Percentiles rank a stretch among this genome's conserved stretches.
Conservation (phyloP, 1,284 basidiomycete genomes). For the Xerocomus amazonicus region DNA sequence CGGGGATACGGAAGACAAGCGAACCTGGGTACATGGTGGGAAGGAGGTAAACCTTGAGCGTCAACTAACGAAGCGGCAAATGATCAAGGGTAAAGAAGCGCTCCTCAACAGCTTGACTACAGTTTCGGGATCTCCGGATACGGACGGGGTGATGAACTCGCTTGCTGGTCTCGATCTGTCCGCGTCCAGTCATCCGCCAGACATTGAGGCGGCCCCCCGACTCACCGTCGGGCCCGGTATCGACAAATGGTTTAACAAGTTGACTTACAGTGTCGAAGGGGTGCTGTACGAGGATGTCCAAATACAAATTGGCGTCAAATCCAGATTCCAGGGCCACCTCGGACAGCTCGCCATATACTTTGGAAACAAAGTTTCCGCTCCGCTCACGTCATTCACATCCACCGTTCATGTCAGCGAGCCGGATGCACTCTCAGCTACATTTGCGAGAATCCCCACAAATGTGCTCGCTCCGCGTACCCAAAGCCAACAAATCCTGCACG, state of each 20-base stretch:
- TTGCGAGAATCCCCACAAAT: conserved; percentile 86
- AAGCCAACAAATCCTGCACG: conserved; percentile 87
- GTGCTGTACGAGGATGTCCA: conserved; percentile 95
- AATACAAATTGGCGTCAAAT: conserved; percentile 95
- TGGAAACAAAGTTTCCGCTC: conserved; percentile 89
- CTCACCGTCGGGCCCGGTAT: conserved; percentile 67
- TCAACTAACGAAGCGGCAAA: conserved; percentile 48
- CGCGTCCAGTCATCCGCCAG: conserved; percentile 13
- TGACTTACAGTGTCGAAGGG: conserved; percentile 80
- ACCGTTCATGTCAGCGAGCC: conserved; percentile 72
- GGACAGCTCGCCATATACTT: conserved; percentile 93
- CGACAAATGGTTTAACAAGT: conserved; percentile 87
- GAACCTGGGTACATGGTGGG: conserved; percentile 94
- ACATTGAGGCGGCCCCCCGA: conserved; percentile 39
- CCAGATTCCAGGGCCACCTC: conserved; percentile 89
- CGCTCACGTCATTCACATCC: conserved; percentile 87
- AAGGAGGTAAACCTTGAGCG: conserved; percentile 86
- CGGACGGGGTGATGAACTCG: conserved; percentile 65
- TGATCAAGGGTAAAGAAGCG: conserved; percentile 32
- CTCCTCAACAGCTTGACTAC: conserved; percentile 26
- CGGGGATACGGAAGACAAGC: conserved; percentile 87
- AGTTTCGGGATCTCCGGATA: conserved; percentile 22
- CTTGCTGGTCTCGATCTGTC: conserved; percentile 66
- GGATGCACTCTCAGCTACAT: conserved; percentile 73
- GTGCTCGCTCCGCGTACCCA: conserved; percentile 82